Evolutionary conservation across 805 yeast species (phyloP), one percentile per base, ranked within the genome.

Genomic region (Ascoidea tarda): DNA sequence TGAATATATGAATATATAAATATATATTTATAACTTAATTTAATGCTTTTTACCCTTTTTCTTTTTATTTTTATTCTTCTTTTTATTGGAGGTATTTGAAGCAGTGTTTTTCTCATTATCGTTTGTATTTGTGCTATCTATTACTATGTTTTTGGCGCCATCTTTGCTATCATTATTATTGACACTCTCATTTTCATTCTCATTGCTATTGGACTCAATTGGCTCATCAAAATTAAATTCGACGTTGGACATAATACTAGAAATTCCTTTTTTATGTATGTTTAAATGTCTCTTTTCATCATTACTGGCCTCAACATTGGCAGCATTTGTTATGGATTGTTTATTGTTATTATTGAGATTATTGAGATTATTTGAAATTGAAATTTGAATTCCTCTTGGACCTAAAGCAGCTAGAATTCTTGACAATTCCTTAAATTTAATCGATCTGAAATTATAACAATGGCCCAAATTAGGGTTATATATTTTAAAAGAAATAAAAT

Each of bases 401-500:
- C 95, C 95, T 49, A 88, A 62, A 5, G 86, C 84, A 50, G 86
- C 77, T 63, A 86, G 68, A 28, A 88, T 62, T 58, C 90, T 75
- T 31, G 87, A 79, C 48, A 89, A 75, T 64, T 88, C 95, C 63
- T 87, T 87, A 49, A 74, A 67, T 58, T 82, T 82, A 56, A 69
- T 68, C 0, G 91, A 80, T 54, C 70, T 72, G 62, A 73, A 78
- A 55, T 72, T 74, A 64, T 81, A 75, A 55, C 81, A 74, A 46
- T 80, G 72, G 6, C 90, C 90, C 16, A 79, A 69, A 16, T 68
- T 73, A 2, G 89, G 76, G 62, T 87, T 88, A 59, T 67, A 81
- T 0, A 84, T 74, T 62, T 84, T 86, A 64, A 84, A 78, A 55
- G 66, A 70, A 54, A 75, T 69, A 49, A 68, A 55, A 53, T 69